Base-by-base conservation (phyloP, 805 yeast genomes). In the Candida incommunis region DNA sequence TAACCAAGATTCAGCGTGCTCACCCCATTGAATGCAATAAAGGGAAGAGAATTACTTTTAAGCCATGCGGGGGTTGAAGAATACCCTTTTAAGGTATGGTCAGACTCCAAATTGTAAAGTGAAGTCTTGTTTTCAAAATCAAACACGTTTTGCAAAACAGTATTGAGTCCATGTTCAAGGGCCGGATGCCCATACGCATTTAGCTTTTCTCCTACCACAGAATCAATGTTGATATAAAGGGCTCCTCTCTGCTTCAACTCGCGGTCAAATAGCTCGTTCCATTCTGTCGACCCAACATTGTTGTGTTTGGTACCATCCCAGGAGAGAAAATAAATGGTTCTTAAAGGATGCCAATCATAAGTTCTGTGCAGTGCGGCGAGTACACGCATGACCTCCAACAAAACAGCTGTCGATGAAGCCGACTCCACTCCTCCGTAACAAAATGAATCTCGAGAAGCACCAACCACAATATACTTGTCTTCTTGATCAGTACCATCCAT, bases 261-360 rank as follows among this genome's bases (percentile, higher is more conserved):
- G 22, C 72, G 70, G n/a, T 65, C 59, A 46, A 72, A 71, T 29
- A 68, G 64, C 52, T 81, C 83, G 4, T 80, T 69, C 72, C 88
- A 78, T 54, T 82, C 90, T 0, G 87, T 71, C n/a, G 84, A 70
- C 0, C 97, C 97, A 0, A 92, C 95, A 51, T 71, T 65, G 57
- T 87, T 87, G 55, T 81, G 86, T 49, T 79, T 77, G 0, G 82
- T 66, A 1, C 83, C 96, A 54, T 88, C 94, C 66, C 82, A 86
- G 0, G 95, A 83, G 0, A 77, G 76, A 63, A 88, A 87, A 55
- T 80, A 80, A 13, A 88, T 78, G 2, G 88, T 71, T 59, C 97
- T 72, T 34, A 86, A 61, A 0, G 97, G 96, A 41, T 69, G 66
- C 96, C 96, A 88, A 48, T 78, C 76, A 53, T 71, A 72, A 29